Base-by-base conservation (phyloP, 1,139 yeast genomes). In the Scheffersomyces quercinus region DNA sequence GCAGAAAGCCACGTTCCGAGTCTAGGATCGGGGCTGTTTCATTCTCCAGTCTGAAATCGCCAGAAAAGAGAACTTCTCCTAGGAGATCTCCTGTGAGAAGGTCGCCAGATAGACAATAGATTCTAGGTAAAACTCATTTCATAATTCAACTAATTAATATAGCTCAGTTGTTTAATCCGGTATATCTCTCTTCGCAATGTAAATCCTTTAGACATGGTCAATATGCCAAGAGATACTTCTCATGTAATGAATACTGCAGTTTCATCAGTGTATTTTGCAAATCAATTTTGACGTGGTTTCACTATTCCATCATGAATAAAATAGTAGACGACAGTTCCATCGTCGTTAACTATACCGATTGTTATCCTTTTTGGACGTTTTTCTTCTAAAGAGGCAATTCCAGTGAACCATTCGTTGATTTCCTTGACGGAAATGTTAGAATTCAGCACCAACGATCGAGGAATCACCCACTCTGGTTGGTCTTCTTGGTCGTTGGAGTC, bases 281-380 rank as follows among this genome's bases (percentile, higher is more conserved):
- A 32, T 53, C 53, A 80, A 52, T 79, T 79, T 53, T 75, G 75
- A 34, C 80, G 65, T 3, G 90, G 90, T 56, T 75, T 78, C 8
- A 74, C 77, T 13, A 84, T 67, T 0, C 88, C 90, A 48, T 77
- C 77, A 55, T 83, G 78, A 32, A 83, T 73, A 53, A 81, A 75
- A 55, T 85, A 85, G 54, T 83, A 85, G 5, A 83, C 85, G 3
- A 85, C 73, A 0, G 89, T 82, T 0, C 87, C 83, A 58, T 85
- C 91, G 42, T 73, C 73, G 44, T 83, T 81, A 7, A 79, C 71
- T 49, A 85, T 65, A 0, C 80, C 89, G 58, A 83, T 61, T 0
- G 83, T 67, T 2, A 85, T 43, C 39, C 83, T 61, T 16, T 56
- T 56, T 0, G 72, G 78, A 44, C 70, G 57, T 3, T 34, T 3